Percentiles rank a stretch among this genome's conserved stretches.
Conservation (phyloP, 164 flowering plant species). For the Malania oleifera region DNA sequence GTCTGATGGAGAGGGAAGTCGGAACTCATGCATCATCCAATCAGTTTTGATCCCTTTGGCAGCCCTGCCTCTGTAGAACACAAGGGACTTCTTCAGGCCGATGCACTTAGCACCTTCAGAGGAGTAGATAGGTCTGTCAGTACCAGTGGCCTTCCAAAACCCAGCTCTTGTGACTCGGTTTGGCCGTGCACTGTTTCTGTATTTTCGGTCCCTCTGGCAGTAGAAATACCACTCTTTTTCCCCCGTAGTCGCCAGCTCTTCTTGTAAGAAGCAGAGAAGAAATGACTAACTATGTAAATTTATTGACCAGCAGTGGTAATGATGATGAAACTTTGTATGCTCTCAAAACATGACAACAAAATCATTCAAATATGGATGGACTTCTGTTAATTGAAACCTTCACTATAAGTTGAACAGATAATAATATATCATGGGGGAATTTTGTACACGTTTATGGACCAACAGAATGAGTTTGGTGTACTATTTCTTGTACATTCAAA, state of each 20-base stretch:
- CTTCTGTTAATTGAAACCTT: too few species aligned
- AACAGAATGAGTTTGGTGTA: too few species aligned
- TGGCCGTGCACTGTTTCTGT: conserved; percentile 58
- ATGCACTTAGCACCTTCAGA: conserved; percentile 47
- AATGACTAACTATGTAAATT: neutral
- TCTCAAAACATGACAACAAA: too few species aligned
- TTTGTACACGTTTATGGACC: too few species aligned
- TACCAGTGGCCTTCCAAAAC: conserved; percentile 77
- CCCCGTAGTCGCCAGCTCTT: conserved; percentile 44
- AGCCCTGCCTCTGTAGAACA: conserved; percentile 69
- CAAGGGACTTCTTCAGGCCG: conserved; percentile 66
- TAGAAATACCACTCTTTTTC: conserved; percentile 74
- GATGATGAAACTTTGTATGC: too few species aligned
- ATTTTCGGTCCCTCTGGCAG: conserved; percentile 61
- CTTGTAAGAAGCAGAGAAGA: neutral
- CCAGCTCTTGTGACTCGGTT: conserved; percentile 62
- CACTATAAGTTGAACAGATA: too few species aligned
- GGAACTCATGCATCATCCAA: conserved; percentile 80
- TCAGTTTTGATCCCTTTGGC: conserved; percentile 65
- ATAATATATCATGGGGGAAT: too few species aligned
- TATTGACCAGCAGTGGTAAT: too few species aligned
- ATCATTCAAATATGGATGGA: too few species aligned
- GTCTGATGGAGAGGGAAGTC: conserved; percentile 40
- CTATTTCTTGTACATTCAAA: too few species aligned
- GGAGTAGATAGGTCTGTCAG: conserved; percentile 62